Conservation (phyloP, 495 filamentous ascomycete genomes). For the Aspergillus kassunensis region DNA sequence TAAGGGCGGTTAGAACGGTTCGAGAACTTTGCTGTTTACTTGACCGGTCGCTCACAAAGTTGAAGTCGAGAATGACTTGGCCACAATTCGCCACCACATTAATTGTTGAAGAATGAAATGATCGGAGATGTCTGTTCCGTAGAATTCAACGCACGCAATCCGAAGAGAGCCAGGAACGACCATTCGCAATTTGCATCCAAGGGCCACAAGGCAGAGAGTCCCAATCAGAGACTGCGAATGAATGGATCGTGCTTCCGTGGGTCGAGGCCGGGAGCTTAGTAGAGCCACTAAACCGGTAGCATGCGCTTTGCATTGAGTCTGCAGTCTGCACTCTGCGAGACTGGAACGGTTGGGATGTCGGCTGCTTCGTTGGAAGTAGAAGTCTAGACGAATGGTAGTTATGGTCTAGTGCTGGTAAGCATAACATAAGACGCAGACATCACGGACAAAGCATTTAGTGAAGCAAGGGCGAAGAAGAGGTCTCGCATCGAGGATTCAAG, state of each 20-base stretch:
- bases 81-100: too few relatives aligned
- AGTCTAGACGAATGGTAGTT: too few relatives aligned
- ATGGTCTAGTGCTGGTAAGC: too few relatives aligned
- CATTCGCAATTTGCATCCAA: constrained; percentile 7
- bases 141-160: constrained; percentile 10
- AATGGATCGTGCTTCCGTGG: constrained; percentile 7
- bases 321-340: too few relatives aligned
- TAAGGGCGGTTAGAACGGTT: neutral
- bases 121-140: constrained; percentile 22
- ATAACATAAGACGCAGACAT: neutral
- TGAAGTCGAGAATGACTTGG: neutral
- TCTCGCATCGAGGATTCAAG: neutral
- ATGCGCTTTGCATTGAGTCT: too few relatives aligned
- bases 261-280: constrained; percentile 7
- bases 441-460: neutral
- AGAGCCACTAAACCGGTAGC: neutral
- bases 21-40: neutral
- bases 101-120: constrained; percentile 8
- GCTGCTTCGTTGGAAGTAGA: too few relatives aligned
- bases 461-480: neutral
- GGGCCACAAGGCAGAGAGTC: constrained; percentile 1
- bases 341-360: too few relatives aligned
- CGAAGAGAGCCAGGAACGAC: constrained; percentile 1
- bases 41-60: neutral
- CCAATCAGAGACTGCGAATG: constrained; percentile 14